Percentiles rank a stretch among this genome's conserved stretches.
Conservation (phyloP, 352 stramenopile genomes). For the Pythium brachiatum region DNA sequence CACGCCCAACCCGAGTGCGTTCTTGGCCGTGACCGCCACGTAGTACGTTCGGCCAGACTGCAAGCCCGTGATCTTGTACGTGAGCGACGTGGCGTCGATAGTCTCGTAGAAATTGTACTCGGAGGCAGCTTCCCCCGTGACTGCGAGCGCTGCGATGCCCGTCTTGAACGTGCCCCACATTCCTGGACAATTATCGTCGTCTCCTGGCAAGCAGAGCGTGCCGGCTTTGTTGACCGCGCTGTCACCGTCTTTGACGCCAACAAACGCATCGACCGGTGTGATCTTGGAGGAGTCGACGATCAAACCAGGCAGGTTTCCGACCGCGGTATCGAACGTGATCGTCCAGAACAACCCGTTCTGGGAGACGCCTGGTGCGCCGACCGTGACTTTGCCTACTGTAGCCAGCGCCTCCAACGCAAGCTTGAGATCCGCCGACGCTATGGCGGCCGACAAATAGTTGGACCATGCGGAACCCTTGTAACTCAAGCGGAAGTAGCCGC, state of each 20-base stretch:
- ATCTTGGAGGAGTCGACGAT: constrained; percentile 63
- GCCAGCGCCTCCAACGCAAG: constrained; percentile 59
- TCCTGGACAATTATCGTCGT: constrained; percentile 37
- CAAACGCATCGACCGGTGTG: constrained; percentile 39
- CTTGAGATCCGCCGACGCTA: constrained; percentile 39
- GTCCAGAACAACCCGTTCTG: constrained; percentile 57
- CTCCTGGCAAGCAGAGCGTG: constrained; percentile 40
- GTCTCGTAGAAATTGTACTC: constrained; percentile 76
- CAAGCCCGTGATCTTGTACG: constrained; percentile 70
- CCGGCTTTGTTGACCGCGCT: constrained; percentile 61
- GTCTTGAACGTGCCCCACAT: constrained; percentile 41
- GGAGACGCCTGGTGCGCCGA: constrained; percentile 30
- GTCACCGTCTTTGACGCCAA: constrained; percentile 69
- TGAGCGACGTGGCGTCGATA: constrained; percentile 47
- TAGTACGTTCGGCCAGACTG: constrained; percentile 78
- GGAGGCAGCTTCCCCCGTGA: constrained; percentile 49
- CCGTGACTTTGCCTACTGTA: constrained; percentile 57
- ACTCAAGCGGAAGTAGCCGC: constrained; percentile 68
- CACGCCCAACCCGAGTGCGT: constrained; percentile 62
- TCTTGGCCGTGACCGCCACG: constrained; percentile 87
- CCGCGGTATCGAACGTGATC: constrained; percentile 77
- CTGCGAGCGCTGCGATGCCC: constrained; percentile 34
- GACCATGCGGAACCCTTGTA: constrained; percentile 74
- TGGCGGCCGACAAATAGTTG: constrained; percentile 51
- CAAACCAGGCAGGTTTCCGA: constrained; percentile 52